Base-by-base conservation (phyloP, 2,329 filamentous ascomycete species). In the Fusarium torreyae region DNA sequence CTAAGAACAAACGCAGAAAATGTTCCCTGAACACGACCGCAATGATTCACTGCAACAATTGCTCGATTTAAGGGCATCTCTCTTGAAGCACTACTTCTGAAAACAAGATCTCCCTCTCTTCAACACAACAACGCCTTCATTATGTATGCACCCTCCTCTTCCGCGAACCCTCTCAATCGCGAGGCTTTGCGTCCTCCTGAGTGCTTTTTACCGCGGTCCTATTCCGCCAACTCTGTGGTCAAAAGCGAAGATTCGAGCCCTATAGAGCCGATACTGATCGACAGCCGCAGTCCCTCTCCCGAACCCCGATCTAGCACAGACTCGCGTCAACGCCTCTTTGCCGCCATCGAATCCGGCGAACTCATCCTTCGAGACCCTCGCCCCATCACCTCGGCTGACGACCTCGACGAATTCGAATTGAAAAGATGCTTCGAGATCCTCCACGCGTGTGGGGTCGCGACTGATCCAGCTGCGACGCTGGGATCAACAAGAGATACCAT, bases 381-480 rank as follows among this genome's bases (percentile, higher is more conserved):
- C 18, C 40, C 64, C 18, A 77, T 79, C 31, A 34, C 18, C 9
- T 65, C 68, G 6, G 66, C 75, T 11, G 71, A 78, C 20, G 67
- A 75, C 28, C 70, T 79, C 14, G 75, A 69, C 7, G 69, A 75
- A 8, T n/a, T 56, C 0, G 70, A 79, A 43, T 54, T 79, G 20
- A 70, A 71, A n/a, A 66, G 68, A 39, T 77, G 73, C 38, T 79
- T 79, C 20, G 75, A 79, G 28, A 76, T 79, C 20, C 66, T 79
- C 5, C 76, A 79, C 26, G 77, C 76, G 0, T 79, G 77, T 13
- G 74, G 76, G 0, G 26, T 49, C 0, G 76, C 77, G 6, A 78
- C 76, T 2, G 70, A 78, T 5, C 38, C 50, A 1, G 54, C 53
- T 5, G 69, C 75, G 4, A 74, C 67, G 1, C 50, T 76, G 18